phyloP scores from a whole-genome alignment of 768 basidiomycete species.

The Leccinum boreale region DNA sequence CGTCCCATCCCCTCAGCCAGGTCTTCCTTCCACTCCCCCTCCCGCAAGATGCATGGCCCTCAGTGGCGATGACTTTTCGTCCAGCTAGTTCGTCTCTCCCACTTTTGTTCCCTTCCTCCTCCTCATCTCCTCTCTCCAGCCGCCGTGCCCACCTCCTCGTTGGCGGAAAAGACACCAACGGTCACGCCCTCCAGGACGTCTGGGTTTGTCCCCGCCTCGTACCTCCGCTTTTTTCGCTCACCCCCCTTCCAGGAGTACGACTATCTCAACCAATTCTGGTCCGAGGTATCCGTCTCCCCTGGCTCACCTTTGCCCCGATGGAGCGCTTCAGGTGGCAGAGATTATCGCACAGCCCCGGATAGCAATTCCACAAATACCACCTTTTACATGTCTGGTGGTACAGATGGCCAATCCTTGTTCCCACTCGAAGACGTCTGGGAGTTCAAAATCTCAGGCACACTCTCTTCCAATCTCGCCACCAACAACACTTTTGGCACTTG shows the following conservation, averaged over 20 bases:
- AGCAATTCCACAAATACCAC: constrained; percentile 54
- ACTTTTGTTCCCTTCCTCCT: constrained; percentile 8
- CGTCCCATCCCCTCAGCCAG: constrained; percentile 47
- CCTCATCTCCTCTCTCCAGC: constrained; percentile 37
- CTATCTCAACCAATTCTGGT: constrained; percentile 76
- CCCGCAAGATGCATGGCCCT: constrained; percentile 63
- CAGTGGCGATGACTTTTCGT: constrained; percentile 67
- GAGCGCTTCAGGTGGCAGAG: constrained; percentile 74
- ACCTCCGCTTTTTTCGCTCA: constrained; percentile 4
- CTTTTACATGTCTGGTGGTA: constrained; percentile 73
- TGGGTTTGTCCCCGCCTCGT: constrained; percentile 52
- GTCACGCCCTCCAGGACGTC: constrained; percentile 57
- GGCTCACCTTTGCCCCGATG: constrained; percentile 61
- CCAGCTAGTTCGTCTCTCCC: constrained; percentile 65
- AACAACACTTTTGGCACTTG: constrained; percentile 53
- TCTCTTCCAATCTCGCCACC: constrained; percentile 62
- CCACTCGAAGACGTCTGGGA: constrained; percentile 70
- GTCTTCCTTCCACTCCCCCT: constrained; percentile 46
- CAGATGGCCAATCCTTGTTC: constrained; percentile 41
- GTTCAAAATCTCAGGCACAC: constrained; percentile 62
- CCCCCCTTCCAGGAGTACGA: constrained; percentile 61
- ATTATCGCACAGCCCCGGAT: constrained; percentile 41
- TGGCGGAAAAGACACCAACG: constrained; percentile 61
- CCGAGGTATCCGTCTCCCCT: constrained; percentile 48
- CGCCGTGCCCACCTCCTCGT: constrained; percentile 72